A percentile compares a stretch with the other conserved stretches of the same genome.
phyloP scores from a whole-genome alignment of 805 yeast genomes.

The Candida cerambycidarum region DNA sequence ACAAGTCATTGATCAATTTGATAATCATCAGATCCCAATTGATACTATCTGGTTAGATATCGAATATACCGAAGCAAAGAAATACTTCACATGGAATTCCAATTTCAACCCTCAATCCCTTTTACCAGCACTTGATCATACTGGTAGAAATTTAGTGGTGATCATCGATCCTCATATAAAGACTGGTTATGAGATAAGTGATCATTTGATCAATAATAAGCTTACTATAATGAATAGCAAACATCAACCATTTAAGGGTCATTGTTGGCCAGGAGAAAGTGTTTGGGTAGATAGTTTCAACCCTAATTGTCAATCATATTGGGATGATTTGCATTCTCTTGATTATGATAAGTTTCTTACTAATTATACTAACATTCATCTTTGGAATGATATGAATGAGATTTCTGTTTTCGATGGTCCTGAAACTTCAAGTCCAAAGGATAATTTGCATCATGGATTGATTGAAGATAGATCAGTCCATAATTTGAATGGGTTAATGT shows the following conservation, averaged over 20 bases:
- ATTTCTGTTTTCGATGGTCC: slow-evolving; percentile 96
- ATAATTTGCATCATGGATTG: slow-evolving; percentile 70
- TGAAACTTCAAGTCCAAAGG: slow-evolving; percentile 87
- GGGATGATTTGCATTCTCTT: slow-evolving; percentile 56
- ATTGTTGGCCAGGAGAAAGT: slow-evolving; percentile 98
- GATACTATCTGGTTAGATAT: slow-evolving; percentile 95
- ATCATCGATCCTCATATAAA: slow-evolving; percentile 93
- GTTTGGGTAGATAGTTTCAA: slow-evolving; percentile 88
- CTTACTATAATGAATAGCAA: slow-evolving; percentile 48
- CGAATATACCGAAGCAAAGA: slow-evolving; percentile 83
- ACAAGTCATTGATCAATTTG: slow-evolving; percentile 69
- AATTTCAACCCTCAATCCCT: slow-evolving; percentile 72
- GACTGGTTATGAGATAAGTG: slow-evolving; percentile 63
- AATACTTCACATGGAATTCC: slow-evolving; percentile 89
- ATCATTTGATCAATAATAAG: slow-evolving; percentile 41
- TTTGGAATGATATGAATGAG: slow-evolving; percentile 99
- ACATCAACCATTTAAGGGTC: slow-evolving; percentile 66
- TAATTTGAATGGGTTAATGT: slow-evolving; percentile 77
- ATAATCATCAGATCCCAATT: slow-evolving; percentile 71
- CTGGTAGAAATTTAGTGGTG: slow-evolving; percentile 79
- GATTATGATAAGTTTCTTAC: slow-evolving; percentile 31
- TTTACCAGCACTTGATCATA: slow-evolving; percentile 60
- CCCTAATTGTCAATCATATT: slow-evolving; percentile 56
- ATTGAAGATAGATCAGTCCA: slow-evolving; percentile 93
- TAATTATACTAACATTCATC: slow-evolving; percentile 64